Evolutionary conservation across 1,284 basidiomycete genomes (phyloP).

Genomic region (Malassezia caprae): DNA sequence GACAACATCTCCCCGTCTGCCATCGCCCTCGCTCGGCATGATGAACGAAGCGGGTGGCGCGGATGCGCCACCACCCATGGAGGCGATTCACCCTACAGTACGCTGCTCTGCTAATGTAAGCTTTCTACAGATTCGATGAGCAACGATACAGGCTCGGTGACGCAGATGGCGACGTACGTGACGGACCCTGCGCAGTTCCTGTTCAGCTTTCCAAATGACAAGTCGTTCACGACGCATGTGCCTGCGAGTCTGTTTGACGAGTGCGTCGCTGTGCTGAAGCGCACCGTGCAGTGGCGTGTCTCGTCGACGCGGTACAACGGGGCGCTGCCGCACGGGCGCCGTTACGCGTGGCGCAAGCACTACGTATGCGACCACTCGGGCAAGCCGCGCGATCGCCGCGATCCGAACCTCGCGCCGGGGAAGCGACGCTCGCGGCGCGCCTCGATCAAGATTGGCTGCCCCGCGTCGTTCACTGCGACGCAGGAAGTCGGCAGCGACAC

Average conservation of each 20-base stretch:
- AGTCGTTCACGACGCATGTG: slow-evolving; percentile 19
- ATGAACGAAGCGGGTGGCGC: slow-evolving; percentile 14
- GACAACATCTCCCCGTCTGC: neutral
- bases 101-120: neutral
- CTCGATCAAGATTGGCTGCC: slow-evolving; percentile 19
- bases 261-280: slow-evolving; percentile 15
- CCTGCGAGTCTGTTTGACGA: slow-evolving; percentile 17
- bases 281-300: slow-evolving; percentile 19
- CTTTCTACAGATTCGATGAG: slow-evolving; percentile 7
- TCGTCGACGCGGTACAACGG: slow-evolving; percentile 20
- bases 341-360: slow-evolving; percentile 19
- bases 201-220: slow-evolving; percentile 13
- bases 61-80: slow-evolving; percentile 9
- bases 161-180: slow-evolving; percentile 15
- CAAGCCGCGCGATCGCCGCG: slow-evolving; percentile 16
- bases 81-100: slow-evolving; percentile 15
- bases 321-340: slow-evolving; percentile 16
- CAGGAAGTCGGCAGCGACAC: slow-evolving; percentile 18
- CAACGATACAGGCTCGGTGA: slow-evolving; percentile 8
- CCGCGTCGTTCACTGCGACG: slow-evolving; percentile 18
- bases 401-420: slow-evolving; percentile 16
- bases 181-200: slow-evolving; percentile 18
- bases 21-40: neutral
- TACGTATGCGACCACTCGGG: slow-evolving; percentile 19
- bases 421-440: slow-evolving; percentile 16